A percentile compares a stretch with the other conserved stretches of the same genome.
Evolutionary conservation across 768 basidiomycete species (phyloP).

Genomic region (Leccinum subgranulosum): DNA sequence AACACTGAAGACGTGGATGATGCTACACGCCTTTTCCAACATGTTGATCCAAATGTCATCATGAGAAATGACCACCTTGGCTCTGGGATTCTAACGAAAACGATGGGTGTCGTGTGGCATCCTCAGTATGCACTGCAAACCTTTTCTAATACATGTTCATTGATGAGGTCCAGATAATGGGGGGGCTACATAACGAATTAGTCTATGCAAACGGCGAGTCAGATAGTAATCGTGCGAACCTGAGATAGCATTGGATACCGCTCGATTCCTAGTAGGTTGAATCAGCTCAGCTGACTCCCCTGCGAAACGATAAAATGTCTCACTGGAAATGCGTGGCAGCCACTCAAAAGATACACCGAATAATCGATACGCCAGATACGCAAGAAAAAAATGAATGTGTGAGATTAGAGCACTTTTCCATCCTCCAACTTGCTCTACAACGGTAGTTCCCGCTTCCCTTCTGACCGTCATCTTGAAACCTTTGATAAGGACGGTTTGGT

Average conservation of each 20-base stretch:
- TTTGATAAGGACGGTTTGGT: conserved; percentile 12
- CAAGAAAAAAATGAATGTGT: background rate
- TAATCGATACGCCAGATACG: background rate
- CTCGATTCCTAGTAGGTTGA: background rate
- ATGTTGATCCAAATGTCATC: conserved; percentile 11
- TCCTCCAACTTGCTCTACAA: background rate
- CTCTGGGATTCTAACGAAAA: background rate
- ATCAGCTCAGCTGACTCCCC: background rate
- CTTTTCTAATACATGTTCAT: conserved; percentile 3
- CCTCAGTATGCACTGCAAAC: background rate
- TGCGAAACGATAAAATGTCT: background rate
- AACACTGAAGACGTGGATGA: background rate
- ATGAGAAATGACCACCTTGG: conserved; percentile 6
- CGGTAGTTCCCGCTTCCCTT: background rate
- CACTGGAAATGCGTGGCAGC: background rate
- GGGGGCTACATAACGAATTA: background rate
- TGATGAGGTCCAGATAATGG: conserved; percentile 9
- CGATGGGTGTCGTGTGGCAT: background rate
- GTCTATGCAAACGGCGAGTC: no score
- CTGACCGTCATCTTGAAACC: conserved; percentile 9
- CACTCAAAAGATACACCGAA: background rate
- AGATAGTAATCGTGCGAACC: background rate
- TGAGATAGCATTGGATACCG: background rate
- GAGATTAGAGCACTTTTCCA: background rate
- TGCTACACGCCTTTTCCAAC: background rate